phyloP scores from a whole-genome alignment of 768 basidiomycete genomes.

The Rhizopogon roseolus region DNA sequence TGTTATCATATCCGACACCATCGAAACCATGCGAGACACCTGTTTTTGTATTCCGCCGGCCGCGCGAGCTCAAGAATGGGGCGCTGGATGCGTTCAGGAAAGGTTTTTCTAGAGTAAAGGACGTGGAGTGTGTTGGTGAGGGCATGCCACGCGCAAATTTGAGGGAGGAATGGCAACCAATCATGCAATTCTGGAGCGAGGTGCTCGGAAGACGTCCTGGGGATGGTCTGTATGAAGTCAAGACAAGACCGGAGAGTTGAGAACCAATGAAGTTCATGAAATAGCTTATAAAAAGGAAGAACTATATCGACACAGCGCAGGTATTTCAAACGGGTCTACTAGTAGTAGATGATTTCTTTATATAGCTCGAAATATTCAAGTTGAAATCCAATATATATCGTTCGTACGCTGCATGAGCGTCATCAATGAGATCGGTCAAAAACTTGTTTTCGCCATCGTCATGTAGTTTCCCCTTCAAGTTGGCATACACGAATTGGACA shows the following conservation, averaged over 20 bases:
- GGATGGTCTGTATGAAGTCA: conserved; percentile 67
- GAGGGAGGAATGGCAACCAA: conserved; percentile 72
- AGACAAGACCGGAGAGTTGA: conserved; percentile 28
- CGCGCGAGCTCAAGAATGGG: conserved; percentile 37
- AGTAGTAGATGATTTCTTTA: too few relatives aligned
- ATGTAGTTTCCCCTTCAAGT: too few relatives aligned
- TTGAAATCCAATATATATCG: neutral
- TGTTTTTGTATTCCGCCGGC: conserved; percentile 53
- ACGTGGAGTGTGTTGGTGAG: conserved; percentile 42
- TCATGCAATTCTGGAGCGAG: conserved; percentile 88
- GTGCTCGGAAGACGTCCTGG: conserved; percentile 49
- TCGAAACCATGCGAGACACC: conserved; percentile 52
- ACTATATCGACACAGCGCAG: too few relatives aligned
- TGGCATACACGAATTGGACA: neutral
- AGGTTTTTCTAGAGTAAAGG: conserved; percentile 47
- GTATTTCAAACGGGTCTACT: neutral
- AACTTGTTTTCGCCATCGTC: neutral
- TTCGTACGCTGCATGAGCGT: neutral
- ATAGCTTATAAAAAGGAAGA: neutral
- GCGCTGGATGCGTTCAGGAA: conserved; percentile 52
- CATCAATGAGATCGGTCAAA: neutral
- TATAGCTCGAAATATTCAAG: too few relatives aligned
- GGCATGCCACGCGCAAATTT: conserved; percentile 66
- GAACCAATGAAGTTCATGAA: neutral
- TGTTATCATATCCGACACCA: conserved; percentile 74